Conservation (phyloP, 805 yeast genomes). For the Nakazawaea peltata region DNA sequence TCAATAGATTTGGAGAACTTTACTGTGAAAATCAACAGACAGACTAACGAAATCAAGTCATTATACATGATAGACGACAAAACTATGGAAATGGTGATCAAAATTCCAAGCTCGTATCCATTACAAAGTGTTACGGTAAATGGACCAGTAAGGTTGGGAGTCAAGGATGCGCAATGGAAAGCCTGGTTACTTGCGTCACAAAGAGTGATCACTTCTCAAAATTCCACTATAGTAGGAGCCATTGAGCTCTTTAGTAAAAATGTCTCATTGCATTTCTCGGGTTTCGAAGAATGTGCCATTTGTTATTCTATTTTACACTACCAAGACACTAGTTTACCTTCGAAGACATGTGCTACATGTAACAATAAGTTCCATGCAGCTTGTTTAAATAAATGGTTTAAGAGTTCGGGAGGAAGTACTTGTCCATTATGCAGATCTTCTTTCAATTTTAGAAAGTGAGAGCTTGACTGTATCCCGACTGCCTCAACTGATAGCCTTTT, state of each 20-base stretch:
- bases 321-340: slow-evolving; percentile 84
- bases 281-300: slow-evolving; percentile 95
- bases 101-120: slow-evolving; percentile 73
- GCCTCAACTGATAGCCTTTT: too few relatives aligned
- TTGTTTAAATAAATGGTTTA: slow-evolving; percentile 95
- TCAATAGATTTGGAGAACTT: slow-evolving; percentile 32
- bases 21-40: slow-evolving; percentile 53
- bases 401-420: slow-evolving; percentile 83
- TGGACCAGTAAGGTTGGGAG: slow-evolving; percentile 79
- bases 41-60: slow-evolving; percentile 62
- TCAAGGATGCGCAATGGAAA: slow-evolving; percentile 87
- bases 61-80: slow-evolving; percentile 81
- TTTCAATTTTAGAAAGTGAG: slow-evolving; percentile 32
- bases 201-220: slow-evolving; percentile 65
- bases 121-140: slow-evolving; percentile 64
- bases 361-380: slow-evolving; percentile 92
- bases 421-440: slow-evolving; percentile 89
- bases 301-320: slow-evolving; percentile 86
- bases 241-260: slow-evolving; percentile 64
- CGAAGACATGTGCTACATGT: slow-evolving; percentile 84
- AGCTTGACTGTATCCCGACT: too few relatives aligned
- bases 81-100: slow-evolving; percentile 68
- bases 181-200: slow-evolving; percentile 94
- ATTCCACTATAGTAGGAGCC: slow-evolving; percentile 64
- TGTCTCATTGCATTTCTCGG: slow-evolving; percentile 79